A percentile compares a stretch with the other conserved stretches of the same genome.
Conservation (phyloP, 2,329 filamentous ascomycete species). For the Fusarium keratoplasticum region DNA sequence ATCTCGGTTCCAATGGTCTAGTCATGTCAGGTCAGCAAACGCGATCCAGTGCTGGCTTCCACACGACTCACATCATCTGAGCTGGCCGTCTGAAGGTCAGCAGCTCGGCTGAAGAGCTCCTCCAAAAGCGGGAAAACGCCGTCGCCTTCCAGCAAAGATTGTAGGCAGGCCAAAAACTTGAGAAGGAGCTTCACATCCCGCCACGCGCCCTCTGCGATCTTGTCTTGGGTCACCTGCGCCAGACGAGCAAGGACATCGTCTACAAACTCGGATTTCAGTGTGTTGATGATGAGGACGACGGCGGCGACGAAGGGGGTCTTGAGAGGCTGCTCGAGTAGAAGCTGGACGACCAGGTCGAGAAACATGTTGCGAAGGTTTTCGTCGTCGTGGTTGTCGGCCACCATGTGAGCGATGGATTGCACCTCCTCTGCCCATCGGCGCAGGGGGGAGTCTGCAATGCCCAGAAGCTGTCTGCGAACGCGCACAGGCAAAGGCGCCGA, state of each 20-base stretch:
- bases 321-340: slow-evolving; percentile 90
- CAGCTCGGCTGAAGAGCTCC: slow-evolving; percentile 91
- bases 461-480: slow-evolving; percentile 81
- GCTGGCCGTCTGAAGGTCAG: slow-evolving; percentile 90
- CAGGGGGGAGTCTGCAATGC: slow-evolving; percentile 84
- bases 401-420: slow-evolving; percentile 76
- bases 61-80: slow-evolving; percentile 82
- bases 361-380: slow-evolving; percentile 80
- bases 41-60: not conserved
- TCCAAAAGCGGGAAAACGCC: slow-evolving; percentile 88
- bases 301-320: slow-evolving; percentile 97
- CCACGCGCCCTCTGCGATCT: slow-evolving; percentile 82
- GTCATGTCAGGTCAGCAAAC: slow-evolving; percentile 18
- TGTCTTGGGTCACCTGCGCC: slow-evolving; percentile 71
- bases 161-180: slow-evolving; percentile 89
- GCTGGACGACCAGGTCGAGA: slow-evolving; percentile 77
- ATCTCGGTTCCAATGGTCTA: slow-evolving; percentile 83
- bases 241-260: slow-evolving; percentile 75
- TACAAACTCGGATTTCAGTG: slow-evolving; percentile 79
- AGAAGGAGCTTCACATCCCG: slow-evolving; percentile 90
- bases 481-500: slow-evolving; percentile 75
- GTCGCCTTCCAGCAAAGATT: slow-evolving; percentile 82
- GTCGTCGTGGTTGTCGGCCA: slow-evolving; percentile 88
- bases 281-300: slow-evolving; percentile 83
- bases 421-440: slow-evolving; percentile 84